These are phyloP conservation scores for Chenopodium quinoa DNA, from an alignment of 148 eudicot genomes.

Conservation along the genomic window DNA sequence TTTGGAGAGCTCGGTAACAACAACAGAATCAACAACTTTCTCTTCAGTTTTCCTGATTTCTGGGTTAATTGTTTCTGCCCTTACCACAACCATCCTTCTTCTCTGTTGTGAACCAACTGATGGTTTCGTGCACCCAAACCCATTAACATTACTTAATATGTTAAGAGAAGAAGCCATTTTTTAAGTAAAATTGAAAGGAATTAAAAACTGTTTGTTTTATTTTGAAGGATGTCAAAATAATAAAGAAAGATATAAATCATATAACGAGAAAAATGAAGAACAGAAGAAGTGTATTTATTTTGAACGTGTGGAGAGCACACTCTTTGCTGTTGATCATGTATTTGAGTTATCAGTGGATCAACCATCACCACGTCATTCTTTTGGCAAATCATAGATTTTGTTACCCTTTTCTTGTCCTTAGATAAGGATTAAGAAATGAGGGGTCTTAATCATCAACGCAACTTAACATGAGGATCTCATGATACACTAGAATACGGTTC, in stretches of 20 bases:
- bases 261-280: too few species aligned
- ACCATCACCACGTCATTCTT: conserved; percentile 17
- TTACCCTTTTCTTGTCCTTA: background rate
- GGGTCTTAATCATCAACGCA: too few species aligned
- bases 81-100: conserved; percentile 48
- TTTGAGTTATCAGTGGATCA: conserved; percentile 22
- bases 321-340: conserved; percentile 4
- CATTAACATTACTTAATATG: conserved; percentile 24
- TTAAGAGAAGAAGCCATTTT: conserved; percentile 36
- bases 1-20: conserved; percentile 76
- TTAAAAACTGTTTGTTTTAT: background rate
- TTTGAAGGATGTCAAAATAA: background rate
- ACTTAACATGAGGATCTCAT: too few species aligned
- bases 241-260: background rate
- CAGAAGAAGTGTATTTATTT: too few species aligned
- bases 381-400: background rate
- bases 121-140: conserved; percentile 20
- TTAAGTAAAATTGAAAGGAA: background rate
- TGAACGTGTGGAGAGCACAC: conserved; percentile 52
- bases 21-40: conserved; percentile 84
- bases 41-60: conserved; percentile 77
- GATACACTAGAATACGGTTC: too few species aligned
- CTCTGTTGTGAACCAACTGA: conserved; percentile 18
- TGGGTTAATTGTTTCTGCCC: conserved; percentile 78
- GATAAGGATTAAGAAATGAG: background rate